Evolutionary conservation across 2,329 filamentous ascomycete species (phyloP).

Genomic region (Pseudogymnoascus sp.): DNA sequence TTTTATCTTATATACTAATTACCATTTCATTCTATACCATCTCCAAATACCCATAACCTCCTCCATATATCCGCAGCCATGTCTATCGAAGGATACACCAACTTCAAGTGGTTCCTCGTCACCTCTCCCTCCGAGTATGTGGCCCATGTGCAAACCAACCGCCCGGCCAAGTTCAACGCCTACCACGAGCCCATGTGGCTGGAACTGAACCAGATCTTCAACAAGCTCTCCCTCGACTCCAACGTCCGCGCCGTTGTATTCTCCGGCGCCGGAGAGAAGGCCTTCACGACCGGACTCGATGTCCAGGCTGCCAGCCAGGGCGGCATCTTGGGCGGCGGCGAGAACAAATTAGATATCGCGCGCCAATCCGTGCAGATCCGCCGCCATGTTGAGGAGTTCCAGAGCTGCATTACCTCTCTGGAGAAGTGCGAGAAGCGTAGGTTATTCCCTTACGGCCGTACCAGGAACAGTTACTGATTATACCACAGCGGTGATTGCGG

Average conservation of each 20-base stretch:
- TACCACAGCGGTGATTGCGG: constrained; percentile 62
- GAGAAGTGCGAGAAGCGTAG: constrained; percentile 84
- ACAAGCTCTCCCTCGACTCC: constrained; percentile 60
- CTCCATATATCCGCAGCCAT: background rate
- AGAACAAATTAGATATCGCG: constrained; percentile 45
- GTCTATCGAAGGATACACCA: constrained; percentile 29
- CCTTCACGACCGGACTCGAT: constrained; percentile 82
- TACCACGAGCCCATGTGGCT: constrained; percentile 82
- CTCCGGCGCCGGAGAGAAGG: constrained; percentile 71
- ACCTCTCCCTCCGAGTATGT: constrained; percentile 65
- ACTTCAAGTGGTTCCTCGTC: constrained; percentile 63
- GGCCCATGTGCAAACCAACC: constrained; percentile 87
- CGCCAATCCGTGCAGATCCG: constrained; percentile 55
- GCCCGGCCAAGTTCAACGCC: constrained; percentile 78
- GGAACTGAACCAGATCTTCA: constrained; percentile 67
- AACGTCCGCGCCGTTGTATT: constrained; percentile 70
- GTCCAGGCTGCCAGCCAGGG: constrained; percentile 59
- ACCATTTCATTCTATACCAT: background rate
- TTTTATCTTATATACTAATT: background rate
- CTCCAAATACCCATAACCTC: background rate
- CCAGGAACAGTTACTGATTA: background rate
- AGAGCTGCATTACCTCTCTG: constrained; percentile 64
- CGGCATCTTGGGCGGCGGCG: constrained; percentile 33
- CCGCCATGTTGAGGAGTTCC: constrained; percentile 69
- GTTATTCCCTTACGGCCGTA: constrained; percentile 24